Evolutionary conservation across 2,329 filamentous ascomycete genomes (phyloP).

Genomic region (Fusarium tanahbumbuense): DNA sequence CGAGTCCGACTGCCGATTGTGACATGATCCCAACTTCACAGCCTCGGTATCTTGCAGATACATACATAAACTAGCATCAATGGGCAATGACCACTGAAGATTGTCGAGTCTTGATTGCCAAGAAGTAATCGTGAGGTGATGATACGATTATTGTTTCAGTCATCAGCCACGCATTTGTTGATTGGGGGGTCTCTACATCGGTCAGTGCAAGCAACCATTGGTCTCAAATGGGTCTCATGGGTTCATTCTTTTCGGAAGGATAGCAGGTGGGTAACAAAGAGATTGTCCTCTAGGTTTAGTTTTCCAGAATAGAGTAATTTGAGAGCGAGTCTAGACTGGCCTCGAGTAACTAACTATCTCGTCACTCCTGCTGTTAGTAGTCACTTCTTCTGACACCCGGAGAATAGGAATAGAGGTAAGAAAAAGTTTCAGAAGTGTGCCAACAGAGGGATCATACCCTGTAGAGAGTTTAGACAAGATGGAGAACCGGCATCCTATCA

Average conservation of each 20-base stretch:
- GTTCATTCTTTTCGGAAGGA: no score
- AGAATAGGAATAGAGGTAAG: fast-evolving
- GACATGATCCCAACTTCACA: neutral
- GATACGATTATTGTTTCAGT: neutral
- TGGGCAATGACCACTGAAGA: no score
- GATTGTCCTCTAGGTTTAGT: no score
- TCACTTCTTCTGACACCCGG: no score
- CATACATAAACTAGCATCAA: no score
- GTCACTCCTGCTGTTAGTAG: no score
- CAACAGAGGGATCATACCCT: neutral
- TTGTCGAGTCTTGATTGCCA: neutral
- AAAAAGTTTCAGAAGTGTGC: neutral
- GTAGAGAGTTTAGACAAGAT: neutral
- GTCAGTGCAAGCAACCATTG: no score
- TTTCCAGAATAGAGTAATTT: no score
- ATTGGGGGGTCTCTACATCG: neutral
- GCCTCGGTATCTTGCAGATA: neutral
- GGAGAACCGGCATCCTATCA: neutral
- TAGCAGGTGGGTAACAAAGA: no score
- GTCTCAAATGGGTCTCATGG: no score
- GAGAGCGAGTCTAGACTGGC: no score
- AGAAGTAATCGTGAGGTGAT: neutral
- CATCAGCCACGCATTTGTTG: neutral
- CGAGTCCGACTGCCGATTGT: neutral
- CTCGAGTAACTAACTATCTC: no score